Evolutionary conservation across 345 rosid species (phyloP).

Genomic region (Euclidium syriacum): DNA sequence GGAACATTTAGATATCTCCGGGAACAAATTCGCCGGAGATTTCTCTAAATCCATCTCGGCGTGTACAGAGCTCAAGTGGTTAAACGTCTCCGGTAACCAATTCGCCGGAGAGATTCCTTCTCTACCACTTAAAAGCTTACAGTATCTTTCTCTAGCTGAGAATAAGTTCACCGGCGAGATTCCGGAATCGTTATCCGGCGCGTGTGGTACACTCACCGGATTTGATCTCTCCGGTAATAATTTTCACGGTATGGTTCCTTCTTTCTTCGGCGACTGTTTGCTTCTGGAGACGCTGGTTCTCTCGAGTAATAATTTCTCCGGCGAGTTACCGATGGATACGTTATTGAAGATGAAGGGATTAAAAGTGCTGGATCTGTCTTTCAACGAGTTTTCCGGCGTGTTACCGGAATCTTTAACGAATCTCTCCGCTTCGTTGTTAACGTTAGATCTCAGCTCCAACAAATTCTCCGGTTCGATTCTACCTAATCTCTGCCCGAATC

Average conservation of each 20-base stretch:
- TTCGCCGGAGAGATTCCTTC: conserved; percentile 63
- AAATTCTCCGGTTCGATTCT: conserved; percentile 57
- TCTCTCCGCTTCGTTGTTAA: conserved; percentile 46
- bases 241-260: conserved; percentile 68
- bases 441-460: conserved; percentile 84
- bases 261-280: conserved; percentile 53
- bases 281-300: conserved; percentile 50
- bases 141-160: conserved; percentile 43
- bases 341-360: conserved; percentile 54
- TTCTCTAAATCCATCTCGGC: conserved; percentile 45
- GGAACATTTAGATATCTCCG: conserved; percentile 71
- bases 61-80: conserved; percentile 51
- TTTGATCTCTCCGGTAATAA: conserved; percentile 77
- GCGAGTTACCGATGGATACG: conserved; percentile 60
- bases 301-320: conserved; percentile 62
- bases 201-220: conserved; percentile 57
- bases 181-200: conserved; percentile 54
- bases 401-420: conserved; percentile 60
- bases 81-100: conserved; percentile 61
- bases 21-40: conserved; percentile 62
- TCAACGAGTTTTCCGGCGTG: conserved; percentile 52
- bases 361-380: conserved; percentile 51
- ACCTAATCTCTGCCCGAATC: conserved; percentile 46
- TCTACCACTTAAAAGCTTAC: conserved; percentile 46
- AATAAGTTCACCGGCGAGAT: conserved; percentile 65